These are phyloP conservation scores for Talaromyces ruber DNA, from an alignment of 495 filamentous ascomycete species.

Conservation along the genomic window DNA sequence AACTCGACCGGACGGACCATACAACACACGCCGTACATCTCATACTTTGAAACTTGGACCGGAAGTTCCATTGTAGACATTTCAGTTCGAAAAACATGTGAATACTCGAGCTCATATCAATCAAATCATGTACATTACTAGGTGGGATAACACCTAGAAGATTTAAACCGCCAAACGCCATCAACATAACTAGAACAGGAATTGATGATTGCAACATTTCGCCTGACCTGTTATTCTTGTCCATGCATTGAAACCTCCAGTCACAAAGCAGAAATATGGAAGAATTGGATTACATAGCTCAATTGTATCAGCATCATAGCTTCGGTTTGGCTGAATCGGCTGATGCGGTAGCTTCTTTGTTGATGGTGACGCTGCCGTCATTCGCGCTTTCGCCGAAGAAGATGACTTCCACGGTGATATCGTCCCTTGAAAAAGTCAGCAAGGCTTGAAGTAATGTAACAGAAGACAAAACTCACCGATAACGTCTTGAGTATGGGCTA, in stretches of 20 bases:
- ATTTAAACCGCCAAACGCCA: neutral
- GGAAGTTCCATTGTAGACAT: neutral
- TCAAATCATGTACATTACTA: neutral
- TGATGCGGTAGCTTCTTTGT: conserved; percentile 74
- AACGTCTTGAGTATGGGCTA: conserved; percentile 80
- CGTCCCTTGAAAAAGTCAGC: conserved; percentile 51
- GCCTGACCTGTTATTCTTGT: neutral
- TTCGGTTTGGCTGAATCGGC: conserved; percentile 48
- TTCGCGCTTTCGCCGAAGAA: conserved; percentile 85
- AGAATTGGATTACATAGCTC: conserved; percentile 1
- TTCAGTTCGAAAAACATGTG: neutral
- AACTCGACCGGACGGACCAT: neutral
- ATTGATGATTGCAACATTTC: neutral
- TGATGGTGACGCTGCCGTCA: conserved; percentile 68
- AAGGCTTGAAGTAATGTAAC: neutral
- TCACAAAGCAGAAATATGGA: neutral
- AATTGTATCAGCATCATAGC: conserved; percentile 26
- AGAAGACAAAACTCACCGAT: conserved; percentile 50
- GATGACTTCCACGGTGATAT: conserved; percentile 95
- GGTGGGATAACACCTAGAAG: neutral
- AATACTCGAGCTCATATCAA: neutral
- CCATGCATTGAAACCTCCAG: neutral
- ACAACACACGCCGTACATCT: neutral
- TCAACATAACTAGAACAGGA: neutral
- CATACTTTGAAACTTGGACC: neutral